Evolutionary conservation across 139 green algal species (phyloP).

Genomic region (Tetratostichococcus sp.): DNA sequence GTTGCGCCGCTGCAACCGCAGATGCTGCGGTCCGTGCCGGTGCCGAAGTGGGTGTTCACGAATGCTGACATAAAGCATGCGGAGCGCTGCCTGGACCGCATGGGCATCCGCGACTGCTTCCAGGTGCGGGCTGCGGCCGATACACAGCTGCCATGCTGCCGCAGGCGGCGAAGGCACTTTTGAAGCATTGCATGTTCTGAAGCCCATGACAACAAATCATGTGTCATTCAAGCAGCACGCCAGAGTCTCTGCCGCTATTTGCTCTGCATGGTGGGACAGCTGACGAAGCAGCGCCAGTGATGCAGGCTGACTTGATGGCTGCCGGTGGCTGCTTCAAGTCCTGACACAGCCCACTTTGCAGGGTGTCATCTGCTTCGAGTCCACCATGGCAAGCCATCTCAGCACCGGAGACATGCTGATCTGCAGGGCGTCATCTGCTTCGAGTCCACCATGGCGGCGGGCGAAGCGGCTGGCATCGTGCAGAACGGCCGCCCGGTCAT

Average conservation of each 20-base stretch:
- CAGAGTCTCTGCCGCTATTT: too few relatives aligned
- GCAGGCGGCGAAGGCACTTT: too few relatives aligned
- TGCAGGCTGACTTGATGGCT: too few relatives aligned
- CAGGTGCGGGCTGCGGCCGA: conserved; percentile 18
- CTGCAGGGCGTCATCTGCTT: conserved; percentile 66
- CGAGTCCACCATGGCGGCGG: conserved; percentile 59
- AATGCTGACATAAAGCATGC: conserved; percentile 76
- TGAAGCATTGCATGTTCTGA: too few relatives aligned
- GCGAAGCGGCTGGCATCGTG: conserved; percentile 31
- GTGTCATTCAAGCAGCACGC: too few relatives aligned
- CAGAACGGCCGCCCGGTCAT: conserved; percentile 44
- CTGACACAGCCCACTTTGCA: conserved; percentile 18
- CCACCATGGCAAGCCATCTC: too few relatives aligned
- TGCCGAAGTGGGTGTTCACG: conserved; percentile 75
- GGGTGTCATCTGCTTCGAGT: too few relatives aligned
- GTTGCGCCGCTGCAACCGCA: background rate
- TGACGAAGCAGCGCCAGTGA: too few relatives aligned
- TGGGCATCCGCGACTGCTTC: conserved; percentile 75
- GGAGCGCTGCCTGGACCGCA: conserved; percentile 47
- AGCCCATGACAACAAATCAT: too few relatives aligned
- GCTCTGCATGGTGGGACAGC: too few relatives aligned
- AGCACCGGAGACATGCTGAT: too few relatives aligned
- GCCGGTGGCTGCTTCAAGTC: too few relatives aligned
- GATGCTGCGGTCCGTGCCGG: conserved; percentile 42
- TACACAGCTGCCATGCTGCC: background rate